These are phyloP conservation scores for Nidularia sp. DNA, from an alignment of 768 basidiomycete species.

Conservation along the genomic window DNA sequence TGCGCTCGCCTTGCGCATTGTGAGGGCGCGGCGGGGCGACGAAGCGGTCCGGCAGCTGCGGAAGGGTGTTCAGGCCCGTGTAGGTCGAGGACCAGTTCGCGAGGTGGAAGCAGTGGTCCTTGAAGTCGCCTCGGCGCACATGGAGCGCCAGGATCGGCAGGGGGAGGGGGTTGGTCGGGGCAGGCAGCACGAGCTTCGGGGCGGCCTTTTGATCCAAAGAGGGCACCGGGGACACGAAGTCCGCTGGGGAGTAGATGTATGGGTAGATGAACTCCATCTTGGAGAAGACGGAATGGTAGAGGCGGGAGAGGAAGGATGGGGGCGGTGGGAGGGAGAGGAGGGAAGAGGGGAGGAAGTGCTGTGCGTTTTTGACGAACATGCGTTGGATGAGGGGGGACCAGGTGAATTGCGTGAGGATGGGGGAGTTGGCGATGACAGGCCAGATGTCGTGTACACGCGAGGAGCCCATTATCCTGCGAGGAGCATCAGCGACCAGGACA, in stretches of 20 bases:
- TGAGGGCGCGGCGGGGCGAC: constrained; percentile 8
- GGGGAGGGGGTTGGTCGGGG: constrained; percentile 13
- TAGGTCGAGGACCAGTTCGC: constrained; percentile 33
- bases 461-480: constrained; percentile 46
- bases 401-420: constrained; percentile 45
- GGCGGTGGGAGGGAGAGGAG: constrained; percentile 13
- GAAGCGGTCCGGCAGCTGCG: constrained; percentile 45
- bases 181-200: not conserved
- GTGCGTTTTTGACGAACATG: constrained; percentile 42
- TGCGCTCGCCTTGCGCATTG: no score
- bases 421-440: constrained; percentile 39
- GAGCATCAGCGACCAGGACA: no score
- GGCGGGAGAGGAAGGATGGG: constrained; percentile 8
- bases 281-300: not conserved
- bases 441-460: constrained; percentile 38
- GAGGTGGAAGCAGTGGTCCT: constrained; percentile 41
- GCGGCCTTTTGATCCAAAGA: not conserved
- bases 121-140: constrained; percentile 54
- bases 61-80: constrained; percentile 52
- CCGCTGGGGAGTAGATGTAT: no score
- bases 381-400: constrained; percentile 61
- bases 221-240: not conserved
- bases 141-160: constrained; percentile 54
- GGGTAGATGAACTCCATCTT: not conserved
- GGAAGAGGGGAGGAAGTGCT: constrained; percentile 24